A percentile compares a stretch with the other conserved stretches of the same genome.
These are phyloP conservation scores for barrel medic (Medicago truncatula) DNA, from an alignment of 306 rosid genomes.

Conservation along the genomic window MtrunA17r5.0-ANR NC_053042.1:1178501-1179000, in stretches of 20 bases:
- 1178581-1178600: no score
- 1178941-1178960: conserved; percentile 7
- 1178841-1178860: not conserved
- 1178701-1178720: no score
- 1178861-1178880: not conserved
- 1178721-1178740: no score
- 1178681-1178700: no score
- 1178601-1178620: no score
- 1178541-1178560: no score
- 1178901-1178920: not conserved
- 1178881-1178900: not conserved
- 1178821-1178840: not conserved
- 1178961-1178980: not conserved
- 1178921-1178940: not conserved
- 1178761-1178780: not conserved
- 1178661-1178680: no score
- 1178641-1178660: no score
- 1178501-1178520: no score
- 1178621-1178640: no score
- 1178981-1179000: not conserved
- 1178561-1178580: no score
- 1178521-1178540: no score
- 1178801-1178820: not conserved
- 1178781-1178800: not conserved
- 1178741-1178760: not conserved